phyloP scores from a whole-genome alignment of 257 asterid species.

The Ilex asprella region DNA sequence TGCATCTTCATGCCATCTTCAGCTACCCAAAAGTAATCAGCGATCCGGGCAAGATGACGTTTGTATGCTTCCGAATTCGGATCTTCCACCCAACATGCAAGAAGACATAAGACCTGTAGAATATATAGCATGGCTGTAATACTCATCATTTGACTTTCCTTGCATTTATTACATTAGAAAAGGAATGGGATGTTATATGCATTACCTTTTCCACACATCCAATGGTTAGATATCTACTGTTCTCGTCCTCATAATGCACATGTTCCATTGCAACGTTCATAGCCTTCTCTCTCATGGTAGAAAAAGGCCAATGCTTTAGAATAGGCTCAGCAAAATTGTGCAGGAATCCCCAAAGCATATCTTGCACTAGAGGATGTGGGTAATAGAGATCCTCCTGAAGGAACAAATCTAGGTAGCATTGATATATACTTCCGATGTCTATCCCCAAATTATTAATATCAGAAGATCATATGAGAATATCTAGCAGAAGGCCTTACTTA shows the following conservation, averaged over 20 bases:
- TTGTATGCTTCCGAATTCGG: conserved; percentile 43
- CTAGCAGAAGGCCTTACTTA: no score
- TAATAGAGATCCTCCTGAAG: conserved; percentile 46
- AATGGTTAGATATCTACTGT: conserved; percentile 39
- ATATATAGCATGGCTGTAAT: no score
- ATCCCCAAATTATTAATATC: no score
- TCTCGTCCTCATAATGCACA: conserved; percentile 47
- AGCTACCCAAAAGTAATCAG: conserved; percentile 58
- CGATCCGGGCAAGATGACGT: conserved; percentile 45
- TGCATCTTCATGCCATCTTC: conserved; percentile 73
- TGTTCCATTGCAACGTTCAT: conserved; percentile 36
- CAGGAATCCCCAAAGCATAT: conserved; percentile 43
- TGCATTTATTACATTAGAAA: no score
- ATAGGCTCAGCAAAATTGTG: conserved; percentile 38
- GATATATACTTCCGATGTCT: no score
- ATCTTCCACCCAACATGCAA: conserved; percentile 70
- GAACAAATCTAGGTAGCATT: not conserved
- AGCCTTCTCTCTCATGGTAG: conserved; percentile 34
- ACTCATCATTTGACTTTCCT: no score
- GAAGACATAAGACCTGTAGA: conserved; percentile 32
- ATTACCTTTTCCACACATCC: conserved; percentile 46
- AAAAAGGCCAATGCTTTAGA: conserved; percentile 45
- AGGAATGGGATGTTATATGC: not conserved
- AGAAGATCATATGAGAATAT: no score
- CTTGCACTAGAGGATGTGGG: conserved; percentile 53